Evolutionary conservation across 768 basidiomycete species (phyloP), one percentile per base, ranked within the genome.

Genomic region (Xanthoconium purpureum): DNA sequence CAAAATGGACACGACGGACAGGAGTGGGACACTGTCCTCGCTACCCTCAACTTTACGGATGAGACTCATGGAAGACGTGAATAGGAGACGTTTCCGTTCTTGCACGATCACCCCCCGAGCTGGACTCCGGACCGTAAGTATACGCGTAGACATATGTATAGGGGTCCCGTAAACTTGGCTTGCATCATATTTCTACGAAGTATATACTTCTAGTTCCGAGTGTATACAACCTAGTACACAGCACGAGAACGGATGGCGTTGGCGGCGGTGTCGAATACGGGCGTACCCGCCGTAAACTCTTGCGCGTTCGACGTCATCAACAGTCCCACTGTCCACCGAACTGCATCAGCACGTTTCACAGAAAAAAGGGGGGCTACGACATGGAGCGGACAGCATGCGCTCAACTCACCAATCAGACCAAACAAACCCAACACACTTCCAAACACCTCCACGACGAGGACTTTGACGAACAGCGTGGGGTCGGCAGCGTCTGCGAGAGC

Each of bases 401-500:
- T 13, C 36, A 17, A 81, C 89, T 57, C 61, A 94, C 93, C 90
- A 63, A 96, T 97, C 60, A 96, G 76, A 18, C 94, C 95, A 68
- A 96, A 98, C 46, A 98, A 75, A 6, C 95, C 95, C 70, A 97
- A 74, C 54, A 97, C 93, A 66, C 89, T 89, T 51, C 87, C 89
- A 69, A 95, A 93, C 40, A 97, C 94, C 68, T 98, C 97, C 0
- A 99, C 91, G 54, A 99, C 87, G 50, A 99, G 84, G 58, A 98
- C 91, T 74, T 96, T 98, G 73, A 98, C 94, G 62, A 99, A 98
- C 35, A 98, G 73, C 37, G 85, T 82, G 3, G 96, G 95, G 70
- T 98, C 95, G 12, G 95, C 91, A 20, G 96, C 97, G 70, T 98
- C 97, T 12, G 93, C 86, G 35, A 98, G 77, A 1, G 97, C 97